Base-by-base conservation (phyloP, 345 rosid genomes). In the Alliaria petiolata region DNA sequence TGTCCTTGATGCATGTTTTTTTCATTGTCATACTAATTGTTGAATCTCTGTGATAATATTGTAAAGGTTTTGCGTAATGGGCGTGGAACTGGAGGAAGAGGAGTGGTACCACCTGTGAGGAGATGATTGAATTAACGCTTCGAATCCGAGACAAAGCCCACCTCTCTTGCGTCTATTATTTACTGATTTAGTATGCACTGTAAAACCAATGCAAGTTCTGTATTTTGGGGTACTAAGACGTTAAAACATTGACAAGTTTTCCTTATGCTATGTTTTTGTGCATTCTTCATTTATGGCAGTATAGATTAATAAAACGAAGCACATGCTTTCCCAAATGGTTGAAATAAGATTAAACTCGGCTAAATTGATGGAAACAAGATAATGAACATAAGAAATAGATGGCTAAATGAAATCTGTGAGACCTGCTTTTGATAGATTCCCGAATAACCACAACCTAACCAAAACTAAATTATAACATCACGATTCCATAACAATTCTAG, bases 1-100 rank as follows among this genome's bases (percentile, higher is more conserved):
- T n/a, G n/a, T n/a, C n/a, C n/a, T n/a, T n/a, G n/a, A n/a, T n/a
- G n/a, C n/a, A n/a, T n/a, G 25, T 22, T 22, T 22, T 49, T 22
- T n/a, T 76, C 36, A 13, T 64, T 40, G 62, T 74, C 49, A 65
- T 9, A 33, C 44, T 71, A 64, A 70, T 40, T 50, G 54, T 42
- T 74, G 17, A 60, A 34, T 45, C 36, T 34, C 17, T 54, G 44
- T 61, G n/a, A 7, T 62, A 26, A 62, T 9, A 7, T 65, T 38
- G 28, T 71, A 45, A 65, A 77, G 96, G 87, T 83, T 61, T 91
- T 86, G 61, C 85, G 87, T 79, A 70, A 96, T 43, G 97, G 98
- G 36, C 92, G 98, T 62, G 97, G 93, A 68, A 62, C 88, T 9
- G 87, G 82, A 4, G 96, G 98, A 59, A 87, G 98, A 69, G 98